phyloP scores from a whole-genome alignment of 2,329 filamentous ascomycete species.

The Fusarium sp. region DNA sequence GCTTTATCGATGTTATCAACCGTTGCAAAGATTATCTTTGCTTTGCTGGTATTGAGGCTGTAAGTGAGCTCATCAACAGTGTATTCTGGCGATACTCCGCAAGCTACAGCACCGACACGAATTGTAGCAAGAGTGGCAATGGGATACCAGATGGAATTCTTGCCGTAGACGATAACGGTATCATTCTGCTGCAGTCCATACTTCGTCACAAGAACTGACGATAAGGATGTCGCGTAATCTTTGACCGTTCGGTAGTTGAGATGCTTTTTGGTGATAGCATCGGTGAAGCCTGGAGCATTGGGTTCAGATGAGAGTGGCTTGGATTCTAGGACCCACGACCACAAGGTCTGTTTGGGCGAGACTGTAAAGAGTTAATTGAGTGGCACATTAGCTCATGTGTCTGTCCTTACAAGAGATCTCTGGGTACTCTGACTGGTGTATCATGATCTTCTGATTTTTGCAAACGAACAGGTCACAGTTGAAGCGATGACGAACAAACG shows the following conservation, averaged over 20 bases:
- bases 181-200: background rate
- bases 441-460: background rate
- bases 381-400: background rate
- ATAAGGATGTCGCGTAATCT: background rate
- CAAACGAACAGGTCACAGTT: background rate
- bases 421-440: background rate
- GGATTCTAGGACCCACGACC: slow-evolving; percentile 1
- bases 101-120: slow-evolving; percentile 3
- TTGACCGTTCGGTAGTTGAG: background rate
- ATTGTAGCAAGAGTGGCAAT: background rate
- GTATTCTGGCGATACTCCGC: slow-evolving; percentile 22
- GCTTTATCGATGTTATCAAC: background rate
- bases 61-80: slow-evolving; percentile 10
- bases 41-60: slow-evolving; percentile 11
- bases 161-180: background rate
- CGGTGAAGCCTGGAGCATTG: background rate
- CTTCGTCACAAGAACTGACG: background rate
- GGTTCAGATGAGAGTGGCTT: background rate
- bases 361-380: background rate
- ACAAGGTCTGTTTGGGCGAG: background rate
- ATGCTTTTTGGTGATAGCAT: background rate
- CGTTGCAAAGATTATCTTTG: slow-evolving; percentile 19
- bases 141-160: slow-evolving; percentile 6
- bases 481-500: background rate
- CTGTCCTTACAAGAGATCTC: background rate